Evolutionary conservation across 768 basidiomycete species (phyloP).

Genomic region (Boletus reticulatus): DNA sequence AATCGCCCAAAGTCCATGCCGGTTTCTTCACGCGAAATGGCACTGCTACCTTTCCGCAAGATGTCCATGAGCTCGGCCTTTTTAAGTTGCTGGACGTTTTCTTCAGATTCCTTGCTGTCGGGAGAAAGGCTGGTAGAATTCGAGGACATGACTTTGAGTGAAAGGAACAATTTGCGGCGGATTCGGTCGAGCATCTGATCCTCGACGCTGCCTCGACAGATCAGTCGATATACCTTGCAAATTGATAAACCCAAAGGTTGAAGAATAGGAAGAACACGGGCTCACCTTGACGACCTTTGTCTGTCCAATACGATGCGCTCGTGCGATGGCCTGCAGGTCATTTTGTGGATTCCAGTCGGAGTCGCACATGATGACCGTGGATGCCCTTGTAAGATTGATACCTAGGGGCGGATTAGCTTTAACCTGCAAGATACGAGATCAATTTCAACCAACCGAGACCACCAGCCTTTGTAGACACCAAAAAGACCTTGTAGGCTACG

Average conservation of each 20-base stretch:
- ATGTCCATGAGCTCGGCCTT: slow-evolving; percentile 52
- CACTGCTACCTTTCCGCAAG: slow-evolving; percentile 56
- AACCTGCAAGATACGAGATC: background rate
- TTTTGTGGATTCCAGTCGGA: slow-evolving; percentile 71
- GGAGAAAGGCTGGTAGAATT: slow-evolving; percentile 25
- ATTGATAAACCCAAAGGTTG: background rate
- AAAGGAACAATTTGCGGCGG: slow-evolving; percentile 67
- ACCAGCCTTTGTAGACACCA: slow-evolving; percentile 71
- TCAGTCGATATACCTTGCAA: slow-evolving; percentile 62
- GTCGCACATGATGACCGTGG: slow-evolving; percentile 80
- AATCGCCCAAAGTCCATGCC: slow-evolving; percentile 45
- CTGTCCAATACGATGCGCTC: slow-evolving; percentile 81
- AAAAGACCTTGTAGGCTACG: slow-evolving; percentile 61
- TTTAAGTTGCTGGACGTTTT: slow-evolving; percentile 32
- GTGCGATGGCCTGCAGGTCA: slow-evolving; percentile 82
- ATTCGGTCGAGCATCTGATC: slow-evolving; percentile 75
- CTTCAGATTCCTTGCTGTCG: slow-evolving; percentile 20
- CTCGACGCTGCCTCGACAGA: slow-evolving; percentile 69
- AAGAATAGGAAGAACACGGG: background rate
- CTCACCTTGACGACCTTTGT: slow-evolving; percentile 63
- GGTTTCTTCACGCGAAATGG: slow-evolving; percentile 39
- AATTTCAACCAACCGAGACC: slow-evolving; percentile 49
- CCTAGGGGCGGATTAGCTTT: slow-evolving; percentile 39
- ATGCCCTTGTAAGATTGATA: slow-evolving; percentile 81
- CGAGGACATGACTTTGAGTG: slow-evolving; percentile 58